These are phyloP conservation scores for Schizopora paradoxa DNA, from an alignment of 1,284 basidiomycete genomes.

Conservation along the genomic window DNA sequence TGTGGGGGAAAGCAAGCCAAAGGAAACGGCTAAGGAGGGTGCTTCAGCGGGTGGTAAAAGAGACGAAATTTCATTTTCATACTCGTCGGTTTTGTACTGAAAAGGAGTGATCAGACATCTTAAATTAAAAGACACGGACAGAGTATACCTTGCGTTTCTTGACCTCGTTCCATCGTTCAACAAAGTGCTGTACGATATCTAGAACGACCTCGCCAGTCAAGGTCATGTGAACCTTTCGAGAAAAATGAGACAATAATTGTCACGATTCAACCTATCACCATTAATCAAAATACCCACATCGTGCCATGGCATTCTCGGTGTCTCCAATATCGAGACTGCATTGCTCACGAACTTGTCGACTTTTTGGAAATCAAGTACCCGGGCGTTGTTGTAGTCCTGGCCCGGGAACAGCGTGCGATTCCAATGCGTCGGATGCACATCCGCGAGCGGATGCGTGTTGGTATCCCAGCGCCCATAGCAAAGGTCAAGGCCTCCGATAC, in stretches of 20 bases:
- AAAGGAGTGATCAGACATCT: not conserved
- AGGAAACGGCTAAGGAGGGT: conserved; percentile 42
- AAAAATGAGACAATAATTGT: conserved; percentile 4
- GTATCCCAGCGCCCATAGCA: conserved; percentile 97
- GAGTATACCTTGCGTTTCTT: conserved; percentile 63
- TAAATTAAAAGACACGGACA: not conserved
- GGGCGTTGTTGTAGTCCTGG: conserved; percentile 89
- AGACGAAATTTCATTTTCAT: conserved; percentile 22
- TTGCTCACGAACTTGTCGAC: conserved; percentile 80
- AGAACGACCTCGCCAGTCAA: conserved; percentile 78
- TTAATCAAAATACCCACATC: conserved; percentile 49
- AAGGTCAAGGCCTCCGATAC: conserved; percentile 83
- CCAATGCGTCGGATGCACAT: conserved; percentile 86
- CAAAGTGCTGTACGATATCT: conserved; percentile 88
- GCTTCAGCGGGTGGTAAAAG: conserved; percentile 4
- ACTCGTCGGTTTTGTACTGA: conserved; percentile 52
- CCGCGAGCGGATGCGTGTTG: conserved; percentile 78
- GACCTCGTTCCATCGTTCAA: conserved; percentile 84
- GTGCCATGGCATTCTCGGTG: conserved; percentile 84
- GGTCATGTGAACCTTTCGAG: conserved; percentile 75
- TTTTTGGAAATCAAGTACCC: conserved; percentile 76
- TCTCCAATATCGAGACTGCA: conserved; percentile 65
- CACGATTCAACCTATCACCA: conserved; percentile 1
- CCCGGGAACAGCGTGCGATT: conserved; percentile 83
- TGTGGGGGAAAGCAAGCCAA: conserved; percentile 82